Percentiles rank a stretch among this genome's conserved stretches.
phyloP scores from a whole-genome alignment of 2,329 filamentous ascomycete genomes.

The Stenocarpella maydis region DNA sequence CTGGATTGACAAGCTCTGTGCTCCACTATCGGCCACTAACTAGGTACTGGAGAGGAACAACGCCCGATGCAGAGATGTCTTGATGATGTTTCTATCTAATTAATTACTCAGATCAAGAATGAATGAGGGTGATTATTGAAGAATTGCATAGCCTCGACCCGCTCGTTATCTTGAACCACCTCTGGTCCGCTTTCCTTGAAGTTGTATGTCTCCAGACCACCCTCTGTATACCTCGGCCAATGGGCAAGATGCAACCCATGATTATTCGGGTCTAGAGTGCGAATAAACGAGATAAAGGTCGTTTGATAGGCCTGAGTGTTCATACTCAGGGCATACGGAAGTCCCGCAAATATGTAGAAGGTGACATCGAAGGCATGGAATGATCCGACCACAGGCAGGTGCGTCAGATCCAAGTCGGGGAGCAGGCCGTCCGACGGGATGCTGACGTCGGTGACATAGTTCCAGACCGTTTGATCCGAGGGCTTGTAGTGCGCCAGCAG shows the following conservation, averaged over 20 bases:
- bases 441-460: neutral
- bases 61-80: too few species aligned
- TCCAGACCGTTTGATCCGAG: constrained; percentile 1
- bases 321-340: neutral
- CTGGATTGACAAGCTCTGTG: too few species aligned
- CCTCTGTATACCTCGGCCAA: constrained; percentile 4
- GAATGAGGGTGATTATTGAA: neutral
- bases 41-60: too few species aligned
- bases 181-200: neutral
- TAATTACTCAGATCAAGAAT: neutral
- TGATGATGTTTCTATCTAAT: too few species aligned
- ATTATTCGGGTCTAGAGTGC: neutral
- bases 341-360: neutral
- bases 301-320: neutral
- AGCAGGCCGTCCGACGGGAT: neutral
- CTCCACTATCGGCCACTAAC: too few species aligned
- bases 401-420: neutral
- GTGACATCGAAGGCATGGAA: neutral
- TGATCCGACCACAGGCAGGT: constrained; percentile 2
- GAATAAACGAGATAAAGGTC: neutral
- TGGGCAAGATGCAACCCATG: neutral
- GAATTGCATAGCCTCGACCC: neutral
- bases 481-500: neutral
- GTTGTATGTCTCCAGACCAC: neutral
- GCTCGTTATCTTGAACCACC: neutral